Percentiles rank a stretch among this genome's conserved stretches.
Conservation (phyloP, 805 yeast species). For the Hanseniaspora lindneri region DNA sequence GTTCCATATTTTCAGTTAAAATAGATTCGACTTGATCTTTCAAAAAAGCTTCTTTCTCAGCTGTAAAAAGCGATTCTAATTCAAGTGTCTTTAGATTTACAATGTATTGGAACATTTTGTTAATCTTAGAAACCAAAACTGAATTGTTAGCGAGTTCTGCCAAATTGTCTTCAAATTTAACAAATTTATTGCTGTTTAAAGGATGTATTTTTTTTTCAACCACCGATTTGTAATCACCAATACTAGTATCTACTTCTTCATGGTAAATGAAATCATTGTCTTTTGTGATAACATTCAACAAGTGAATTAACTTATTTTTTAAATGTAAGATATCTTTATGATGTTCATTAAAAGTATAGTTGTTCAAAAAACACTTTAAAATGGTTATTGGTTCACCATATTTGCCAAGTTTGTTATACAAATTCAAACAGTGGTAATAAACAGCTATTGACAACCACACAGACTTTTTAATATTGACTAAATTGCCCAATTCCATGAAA, state of each 20-base stretch:
- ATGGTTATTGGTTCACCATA: constrained; percentile 70
- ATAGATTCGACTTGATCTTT: constrained; percentile 63
- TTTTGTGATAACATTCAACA: constrained; percentile 40
- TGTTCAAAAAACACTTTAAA: constrained; percentile 39
- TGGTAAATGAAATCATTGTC: constrained; percentile 89
- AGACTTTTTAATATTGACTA: constrained; percentile 2
- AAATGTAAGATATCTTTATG: constrained; percentile 29
- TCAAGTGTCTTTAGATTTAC: constrained; percentile 83
- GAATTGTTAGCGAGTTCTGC: constrained; percentile 26
- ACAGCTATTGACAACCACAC: constrained; percentile 6
- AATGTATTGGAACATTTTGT: constrained; percentile 60
- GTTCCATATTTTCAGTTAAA: constrained; percentile 69
- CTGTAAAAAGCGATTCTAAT: constrained; percentile 75
- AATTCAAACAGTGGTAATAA: constrained; percentile 45
- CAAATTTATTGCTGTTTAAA: constrained; percentile 21
- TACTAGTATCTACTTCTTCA: constrained; percentile 55
- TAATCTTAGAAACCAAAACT: constrained; percentile 28
- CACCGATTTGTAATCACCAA: constrained; percentile 52
- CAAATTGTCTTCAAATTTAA: neutral
- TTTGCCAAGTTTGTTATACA: constrained; percentile 51
- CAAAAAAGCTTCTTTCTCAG: constrained; percentile 67
- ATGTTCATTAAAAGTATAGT: constrained; percentile 19
- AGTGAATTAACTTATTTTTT: constrained; percentile 29
- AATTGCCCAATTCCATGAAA: neutral
- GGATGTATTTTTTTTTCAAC: constrained; percentile 24